Conservation (phyloP, 306 rosid species). For the Dicorynia guianensis region DNA sequence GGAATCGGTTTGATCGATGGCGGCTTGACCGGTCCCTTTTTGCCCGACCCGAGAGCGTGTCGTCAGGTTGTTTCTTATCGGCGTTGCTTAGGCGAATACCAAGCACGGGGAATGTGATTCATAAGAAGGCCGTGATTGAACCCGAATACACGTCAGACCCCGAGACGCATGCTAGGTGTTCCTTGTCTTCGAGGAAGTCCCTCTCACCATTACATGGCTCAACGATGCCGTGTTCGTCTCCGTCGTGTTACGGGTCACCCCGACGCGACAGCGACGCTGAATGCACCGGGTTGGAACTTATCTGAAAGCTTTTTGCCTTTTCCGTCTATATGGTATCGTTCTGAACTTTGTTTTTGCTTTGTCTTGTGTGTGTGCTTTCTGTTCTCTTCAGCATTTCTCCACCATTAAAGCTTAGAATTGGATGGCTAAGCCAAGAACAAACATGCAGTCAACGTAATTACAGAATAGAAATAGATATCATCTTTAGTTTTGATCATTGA, state of each 20-base stretch:
- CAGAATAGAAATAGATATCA: no score
- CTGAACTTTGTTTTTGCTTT: no score
- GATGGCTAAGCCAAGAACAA: no score
- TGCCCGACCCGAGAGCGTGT: constrained; percentile 49
- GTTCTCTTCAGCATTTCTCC: no score
- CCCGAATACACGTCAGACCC: constrained; percentile 51
- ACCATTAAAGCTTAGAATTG: no score
- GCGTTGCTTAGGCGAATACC: constrained; percentile 56
- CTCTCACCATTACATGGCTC: constrained; percentile 65
- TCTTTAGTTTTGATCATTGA: no score
- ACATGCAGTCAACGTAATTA: no score
- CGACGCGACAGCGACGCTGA: constrained; percentile 64
- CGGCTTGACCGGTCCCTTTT: constrained; percentile 52
- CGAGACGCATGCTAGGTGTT: constrained; percentile 69
- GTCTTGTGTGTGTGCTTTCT: background rate
- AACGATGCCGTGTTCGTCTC: constrained; percentile 32
- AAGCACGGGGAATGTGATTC: constrained; percentile 31
- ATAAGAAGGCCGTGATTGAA: constrained; percentile 22
- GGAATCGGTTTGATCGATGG: constrained; percentile 66
- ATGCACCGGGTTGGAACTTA: constrained; percentile 88
- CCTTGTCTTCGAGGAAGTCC: constrained; percentile 66
- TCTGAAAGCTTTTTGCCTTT: constrained; percentile 35
- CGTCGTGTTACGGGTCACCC: constrained; percentile 64
- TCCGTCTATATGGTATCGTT: background rate
- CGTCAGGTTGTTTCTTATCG: constrained; percentile 75